Base-by-base conservation (phyloP, 805 yeast genomes). In the Candida incommunis region DNA sequence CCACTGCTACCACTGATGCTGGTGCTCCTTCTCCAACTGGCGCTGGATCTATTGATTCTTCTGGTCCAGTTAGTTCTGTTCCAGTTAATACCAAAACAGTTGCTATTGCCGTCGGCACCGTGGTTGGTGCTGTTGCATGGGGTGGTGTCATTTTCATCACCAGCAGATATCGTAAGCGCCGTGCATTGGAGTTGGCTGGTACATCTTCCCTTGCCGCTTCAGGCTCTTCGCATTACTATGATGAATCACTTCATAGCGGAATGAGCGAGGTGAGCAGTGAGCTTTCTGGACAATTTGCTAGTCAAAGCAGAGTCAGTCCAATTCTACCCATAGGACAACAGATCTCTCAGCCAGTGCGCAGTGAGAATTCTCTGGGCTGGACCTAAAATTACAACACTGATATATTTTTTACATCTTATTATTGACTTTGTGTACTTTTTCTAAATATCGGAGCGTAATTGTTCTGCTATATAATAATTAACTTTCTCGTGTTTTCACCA, bases 41-140 rank as follows among this genome's bases (percentile, higher is more conserved):
- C 7, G 44, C 50, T n/a, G 58, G 53, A 16, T 41, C 48, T 9
- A 47, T 50, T 4, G 67, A 66, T 4, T 62, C 67, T 31, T 51
- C 61, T 3, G 68, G 64, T 48, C 55, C 52, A 27, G 48, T 53
- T 21, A 42, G 51, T 4, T 55, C 56, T 18, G 51, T 61, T 3
- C 55, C 60, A 31, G 59, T 63, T 46, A 65, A 64, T 48, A 64
- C 66, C 41, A 71, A 71, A 49, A 71, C 84, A 22, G 80, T 82
- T 22, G 95, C 94, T 29, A 74, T 87, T 44, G 79, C 90, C 13
- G 71, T 85, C 35, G 96, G 96, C 41, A 78, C 94, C 4, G 78
- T 84, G 24, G 76, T 75, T 13, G 96, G 96, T 45, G 80, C 84
- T 41, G 66, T 74, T 4, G 65, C 75, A 7, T 82, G 83, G 59